Evolutionary conservation across 805 yeast species (phyloP).

Genomic region (Blastobotrys peoriensis): DNA sequence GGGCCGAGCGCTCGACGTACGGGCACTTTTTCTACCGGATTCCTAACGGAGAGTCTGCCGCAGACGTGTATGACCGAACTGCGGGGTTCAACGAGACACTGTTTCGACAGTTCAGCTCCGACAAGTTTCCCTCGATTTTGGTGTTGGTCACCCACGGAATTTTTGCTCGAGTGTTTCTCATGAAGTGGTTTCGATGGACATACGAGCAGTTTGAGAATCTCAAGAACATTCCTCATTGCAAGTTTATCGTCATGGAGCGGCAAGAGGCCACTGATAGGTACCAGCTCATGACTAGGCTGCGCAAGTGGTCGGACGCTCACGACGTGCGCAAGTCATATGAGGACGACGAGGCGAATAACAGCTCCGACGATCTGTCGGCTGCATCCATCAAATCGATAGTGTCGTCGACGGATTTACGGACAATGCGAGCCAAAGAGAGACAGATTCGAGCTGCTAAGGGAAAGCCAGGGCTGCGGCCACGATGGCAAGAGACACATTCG

Average conservation of each 20-base stretch:
- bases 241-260: slow-evolving; percentile 71
- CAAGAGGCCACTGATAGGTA: slow-evolving; percentile 42
- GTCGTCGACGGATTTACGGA: neutral
- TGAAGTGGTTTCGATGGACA: slow-evolving; percentile 94
- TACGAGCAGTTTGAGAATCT: slow-evolving; percentile 83
- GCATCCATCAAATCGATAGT: neutral
- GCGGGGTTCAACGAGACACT: slow-evolving; percentile 86
- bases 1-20: slow-evolving; percentile 80
- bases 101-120: slow-evolving; percentile 66
- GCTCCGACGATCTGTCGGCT: neutral
- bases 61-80: slow-evolving; percentile 88
- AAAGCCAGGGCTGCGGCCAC: neutral
- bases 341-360: slow-evolving; percentile 14
- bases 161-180: slow-evolving; percentile 85
- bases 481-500: too few species aligned
- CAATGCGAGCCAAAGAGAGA: neutral
- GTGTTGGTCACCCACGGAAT: slow-evolving; percentile 90
- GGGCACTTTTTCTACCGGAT: slow-evolving; percentile 87
- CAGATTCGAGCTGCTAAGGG: neutral
- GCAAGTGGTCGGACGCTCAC: slow-evolving; percentile 61
- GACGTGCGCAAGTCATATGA: slow-evolving; percentile 12
- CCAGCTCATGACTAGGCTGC: slow-evolving; percentile 51
- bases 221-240: slow-evolving; percentile 79
- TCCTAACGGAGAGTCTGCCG: slow-evolving; percentile 93
- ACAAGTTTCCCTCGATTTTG: slow-evolving; percentile 69